phyloP scores from a whole-genome alignment of 164 flowering plant genomes.

The Buxus sempervirens region DNA sequence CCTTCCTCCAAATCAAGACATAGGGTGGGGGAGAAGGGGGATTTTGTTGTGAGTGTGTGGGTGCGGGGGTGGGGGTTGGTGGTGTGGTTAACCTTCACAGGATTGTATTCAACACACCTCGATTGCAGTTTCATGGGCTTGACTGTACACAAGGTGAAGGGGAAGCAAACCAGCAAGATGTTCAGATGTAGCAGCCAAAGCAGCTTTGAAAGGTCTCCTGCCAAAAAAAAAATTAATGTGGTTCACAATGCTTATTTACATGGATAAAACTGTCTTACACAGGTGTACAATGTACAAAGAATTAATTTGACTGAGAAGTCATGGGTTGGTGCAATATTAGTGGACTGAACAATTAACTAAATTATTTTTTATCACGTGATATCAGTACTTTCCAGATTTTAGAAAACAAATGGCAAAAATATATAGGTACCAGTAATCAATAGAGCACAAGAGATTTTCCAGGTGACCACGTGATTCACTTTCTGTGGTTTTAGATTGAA shows the following conservation, averaged over 20 bases:
- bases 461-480: background rate
- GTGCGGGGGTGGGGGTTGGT: too few species aligned
- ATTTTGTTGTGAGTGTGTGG: too few species aligned
- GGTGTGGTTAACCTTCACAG: too few species aligned
- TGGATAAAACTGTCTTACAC: background rate
- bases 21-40: too few species aligned
- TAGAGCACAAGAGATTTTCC: background rate
- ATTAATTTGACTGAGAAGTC: too few species aligned
- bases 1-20: too few species aligned
- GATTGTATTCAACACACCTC: conserved; percentile 49
- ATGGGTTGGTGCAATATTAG: too few species aligned
- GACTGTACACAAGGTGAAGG: conserved; percentile 91
- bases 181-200: conserved; percentile 84
- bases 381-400: too few species aligned
- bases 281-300: too few species aligned
- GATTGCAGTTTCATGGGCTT: conserved; percentile 90
- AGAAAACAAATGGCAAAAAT: background rate
- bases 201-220: conserved; percentile 96
- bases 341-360: too few species aligned
- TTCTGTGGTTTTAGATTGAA: background rate
- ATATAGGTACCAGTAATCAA: background rate
- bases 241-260: background rate
- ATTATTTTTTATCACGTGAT: too few species aligned
- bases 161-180: conserved; percentile 98
- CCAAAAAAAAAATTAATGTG: conserved; percentile 12